Evolutionary conservation across 495 filamentous ascomycete genomes (phyloP).

Genomic region (Penicillium flavigenum): DNA sequence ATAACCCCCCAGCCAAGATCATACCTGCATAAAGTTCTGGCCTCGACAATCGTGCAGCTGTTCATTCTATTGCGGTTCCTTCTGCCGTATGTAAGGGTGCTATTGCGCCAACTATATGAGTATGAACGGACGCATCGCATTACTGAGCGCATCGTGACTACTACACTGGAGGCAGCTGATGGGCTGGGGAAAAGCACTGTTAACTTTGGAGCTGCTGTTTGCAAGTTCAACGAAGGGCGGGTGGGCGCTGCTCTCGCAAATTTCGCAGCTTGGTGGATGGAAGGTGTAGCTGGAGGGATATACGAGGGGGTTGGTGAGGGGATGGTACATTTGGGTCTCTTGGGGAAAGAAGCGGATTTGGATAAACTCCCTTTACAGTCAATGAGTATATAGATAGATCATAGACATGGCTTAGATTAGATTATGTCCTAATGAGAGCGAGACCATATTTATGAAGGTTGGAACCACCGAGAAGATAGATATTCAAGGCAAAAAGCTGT

Average conservation of each 20-base stretch:
- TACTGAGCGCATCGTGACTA: slow-evolving; percentile 52
- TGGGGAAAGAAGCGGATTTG: slow-evolving; percentile 30
- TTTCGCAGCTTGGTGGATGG: slow-evolving; percentile 55
- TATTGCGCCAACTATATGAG: slow-evolving; percentile 51
- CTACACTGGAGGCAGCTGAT: slow-evolving; percentile 51
- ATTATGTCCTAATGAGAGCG: background rate
- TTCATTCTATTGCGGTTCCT: slow-evolving; percentile 57
- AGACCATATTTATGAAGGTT: background rate
- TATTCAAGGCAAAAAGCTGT: background rate
- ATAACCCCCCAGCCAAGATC: slow-evolving; percentile 32
- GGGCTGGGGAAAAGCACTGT: slow-evolving; percentile 51
- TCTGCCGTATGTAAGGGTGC: slow-evolving; percentile 57
- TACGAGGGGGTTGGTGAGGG: slow-evolving; percentile 65
- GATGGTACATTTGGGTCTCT: slow-evolving; percentile 48
- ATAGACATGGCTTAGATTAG: slow-evolving; percentile 14
- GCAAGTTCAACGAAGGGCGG: slow-evolving; percentile 56
- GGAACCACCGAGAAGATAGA: background rate
- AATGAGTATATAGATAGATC: slow-evolving; percentile 1
- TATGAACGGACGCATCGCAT: slow-evolving; percentile 66
- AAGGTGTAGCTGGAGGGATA: slow-evolving; percentile 59
- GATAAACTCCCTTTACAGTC: slow-evolving; percentile 17
- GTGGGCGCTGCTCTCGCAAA: slow-evolving; percentile 52
- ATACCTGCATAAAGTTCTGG: slow-evolving; percentile 57
- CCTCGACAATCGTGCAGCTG: slow-evolving; percentile 53
- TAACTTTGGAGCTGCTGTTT: slow-evolving; percentile 48